These are phyloP conservation scores for Saksenaea vasiformis DNA, from an alignment of 371 early-diverging fungal species.

Conservation along the genomic window DNA sequence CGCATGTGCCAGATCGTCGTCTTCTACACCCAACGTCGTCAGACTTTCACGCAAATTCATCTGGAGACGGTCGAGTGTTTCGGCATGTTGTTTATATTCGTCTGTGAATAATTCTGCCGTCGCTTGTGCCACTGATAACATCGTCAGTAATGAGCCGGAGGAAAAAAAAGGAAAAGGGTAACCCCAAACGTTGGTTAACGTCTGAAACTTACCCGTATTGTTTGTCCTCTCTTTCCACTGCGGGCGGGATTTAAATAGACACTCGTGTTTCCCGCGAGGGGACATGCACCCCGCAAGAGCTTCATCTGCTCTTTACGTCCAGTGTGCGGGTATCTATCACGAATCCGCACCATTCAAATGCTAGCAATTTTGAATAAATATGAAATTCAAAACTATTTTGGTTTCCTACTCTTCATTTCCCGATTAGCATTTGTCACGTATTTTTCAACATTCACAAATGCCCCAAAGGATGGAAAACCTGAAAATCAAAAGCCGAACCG, in stretches of 20 bases:
- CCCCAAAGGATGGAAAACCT: not conserved
- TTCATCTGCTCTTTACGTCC: not conserved
- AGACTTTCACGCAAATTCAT: conserved; percentile 21
- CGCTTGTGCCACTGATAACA: conserved; percentile 20
- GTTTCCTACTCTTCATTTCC: not conserved
- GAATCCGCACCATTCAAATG: conserved; percentile 1
- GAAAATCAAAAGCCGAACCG: not conserved
- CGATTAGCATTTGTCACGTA: not conserved
- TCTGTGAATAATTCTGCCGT: conserved; percentile 20
- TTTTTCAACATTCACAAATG: not conserved
- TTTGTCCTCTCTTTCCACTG: not conserved
- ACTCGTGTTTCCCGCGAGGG: not conserved
- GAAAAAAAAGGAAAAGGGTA: not conserved
- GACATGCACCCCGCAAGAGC: not conserved
- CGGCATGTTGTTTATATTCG: conserved; percentile 23
- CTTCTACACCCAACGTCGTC: conserved; percentile 15
- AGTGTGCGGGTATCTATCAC: not conserved
- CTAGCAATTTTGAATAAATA: not conserved
- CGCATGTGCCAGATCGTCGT: conserved; percentile 26
- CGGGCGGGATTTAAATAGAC: not conserved
- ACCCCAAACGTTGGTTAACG: not conserved
- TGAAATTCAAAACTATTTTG: not conserved
- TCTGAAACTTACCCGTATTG: not conserved
- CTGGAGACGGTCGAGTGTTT: conserved; percentile 13
- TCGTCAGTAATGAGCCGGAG: conserved; percentile 2